phyloP scores from a whole-genome alignment of 2,329 filamentous ascomycete genomes.

The Cytospora leucostoma region DNA sequence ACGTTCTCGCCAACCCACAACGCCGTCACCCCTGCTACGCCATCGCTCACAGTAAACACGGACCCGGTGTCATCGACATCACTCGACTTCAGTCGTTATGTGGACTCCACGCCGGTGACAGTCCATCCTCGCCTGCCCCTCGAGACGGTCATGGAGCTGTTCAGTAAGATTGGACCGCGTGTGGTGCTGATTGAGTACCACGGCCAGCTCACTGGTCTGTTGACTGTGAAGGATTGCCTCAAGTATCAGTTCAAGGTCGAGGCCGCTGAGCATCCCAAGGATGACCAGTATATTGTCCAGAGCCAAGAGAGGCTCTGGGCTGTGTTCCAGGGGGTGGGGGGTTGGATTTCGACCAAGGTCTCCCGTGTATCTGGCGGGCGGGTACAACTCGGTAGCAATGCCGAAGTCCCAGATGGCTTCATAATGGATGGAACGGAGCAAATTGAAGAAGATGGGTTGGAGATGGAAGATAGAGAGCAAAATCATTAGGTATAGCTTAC shows the following conservation, averaged over 20 bases:
- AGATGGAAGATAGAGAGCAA: slow-evolving; percentile 24
- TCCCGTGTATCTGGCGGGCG: slow-evolving; percentile 56
- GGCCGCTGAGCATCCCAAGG: slow-evolving; percentile 72
- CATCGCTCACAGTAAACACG: slow-evolving; percentile 48
- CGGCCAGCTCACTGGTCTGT: slow-evolving; percentile 77
- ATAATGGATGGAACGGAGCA: slow-evolving; percentile 57
- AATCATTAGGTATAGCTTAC: slow-evolving; percentile 5
- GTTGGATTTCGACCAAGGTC: slow-evolving; percentile 62
- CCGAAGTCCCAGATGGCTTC: slow-evolving; percentile 39
- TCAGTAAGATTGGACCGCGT: slow-evolving; percentile 94
- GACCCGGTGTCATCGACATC: slow-evolving; percentile 39
- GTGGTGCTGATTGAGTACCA: slow-evolving; percentile 92
- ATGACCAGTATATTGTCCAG: slow-evolving; percentile 57
- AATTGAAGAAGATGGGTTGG: slow-evolving; percentile 42
- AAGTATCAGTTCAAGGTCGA: slow-evolving; percentile 98
- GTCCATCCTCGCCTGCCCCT: slow-evolving; percentile 89
- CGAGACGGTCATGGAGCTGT: slow-evolving; percentile 97
- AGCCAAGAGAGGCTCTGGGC: slow-evolving; percentile 68
- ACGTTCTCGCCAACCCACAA: slow-evolving; percentile 61
- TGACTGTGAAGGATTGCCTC: slow-evolving; percentile 95
- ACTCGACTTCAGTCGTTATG: slow-evolving; percentile 82
- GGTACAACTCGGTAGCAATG: slow-evolving; percentile 51
- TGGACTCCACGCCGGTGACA: slow-evolving; percentile 85
- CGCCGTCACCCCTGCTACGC: slow-evolving; percentile 38
- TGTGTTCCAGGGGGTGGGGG: slow-evolving; percentile 52